Base-by-base conservation (phyloP, 2,329 filamentous ascomycete genomes). In the Metarhizium brunneum region DNA sequence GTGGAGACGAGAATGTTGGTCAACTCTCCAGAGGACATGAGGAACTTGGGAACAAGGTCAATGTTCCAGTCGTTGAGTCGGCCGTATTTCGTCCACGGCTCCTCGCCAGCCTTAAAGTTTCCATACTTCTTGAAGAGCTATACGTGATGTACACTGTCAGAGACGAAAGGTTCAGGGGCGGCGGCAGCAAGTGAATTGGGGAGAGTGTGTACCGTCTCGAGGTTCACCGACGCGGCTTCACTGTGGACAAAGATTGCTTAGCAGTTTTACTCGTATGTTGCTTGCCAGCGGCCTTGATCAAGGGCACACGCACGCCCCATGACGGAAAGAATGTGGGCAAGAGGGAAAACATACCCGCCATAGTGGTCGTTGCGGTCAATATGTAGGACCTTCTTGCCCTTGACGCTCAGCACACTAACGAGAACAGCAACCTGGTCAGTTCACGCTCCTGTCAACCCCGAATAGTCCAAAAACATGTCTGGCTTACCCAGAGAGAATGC, bases 321-420 rank as follows among this genome's bases (percentile, higher is more conserved):
- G n/a, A 18, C n/a, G 4, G 5, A 20, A 6, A 45, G 42, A 20
- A 10, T 45, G 6, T 16, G 16, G 42, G 20, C 16, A 16, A 18
- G 42, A 45, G 16, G 20, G 16, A 45, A 16, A 35, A 54, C 88
- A 68, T 78, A 95, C 92, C 90, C 94, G 82, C 94, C 94, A 70
- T 96, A 97, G 79, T 97, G 92, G 73, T 95, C 90, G 72, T 97
- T 97, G 71, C 92, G 87, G 77, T 97, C 94, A 72, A 99, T 96
- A 79, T 99, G 94, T 62, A 99, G 83, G 69, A 99, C 94, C 80
- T 97, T 97, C 82, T 95, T 92, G 73, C 92, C 92, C 81, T 97
- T 96, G 68, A 97, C 92, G 78, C 91, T 96, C 71, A 97, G 79
- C 59, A 99, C 92, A 75, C 92, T 71, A 54, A 59, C 40, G 58